These are phyloP conservation scores for Pachysandra terminalis DNA, from an alignment of 164 flowering plant genomes.

Conservation along the genomic window DNA sequence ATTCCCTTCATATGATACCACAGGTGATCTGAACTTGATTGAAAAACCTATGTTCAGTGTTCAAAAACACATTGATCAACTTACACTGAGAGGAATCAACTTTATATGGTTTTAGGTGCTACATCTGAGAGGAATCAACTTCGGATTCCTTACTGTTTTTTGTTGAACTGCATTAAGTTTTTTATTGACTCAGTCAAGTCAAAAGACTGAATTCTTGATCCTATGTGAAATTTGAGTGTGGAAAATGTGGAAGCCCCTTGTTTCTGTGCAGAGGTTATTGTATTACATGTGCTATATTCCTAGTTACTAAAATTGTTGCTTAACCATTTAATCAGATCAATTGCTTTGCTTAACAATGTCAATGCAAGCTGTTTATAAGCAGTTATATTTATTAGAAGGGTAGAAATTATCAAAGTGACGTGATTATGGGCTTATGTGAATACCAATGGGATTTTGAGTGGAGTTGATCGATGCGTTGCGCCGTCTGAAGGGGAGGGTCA, in stretches of 20 bases:
- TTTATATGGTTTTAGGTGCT: background rate
- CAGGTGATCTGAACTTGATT: constrained; percentile 38
- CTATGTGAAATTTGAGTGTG: background rate
- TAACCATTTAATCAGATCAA: background rate
- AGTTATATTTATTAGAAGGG: too few species aligned
- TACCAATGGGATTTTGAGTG: too few species aligned
- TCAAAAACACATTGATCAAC: background rate
- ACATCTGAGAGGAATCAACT: too few species aligned
- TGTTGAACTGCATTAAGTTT: too few species aligned
- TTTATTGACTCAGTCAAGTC: background rate
- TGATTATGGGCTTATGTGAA: too few species aligned
- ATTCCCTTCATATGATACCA: constrained; percentile 65
- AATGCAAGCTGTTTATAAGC: too few species aligned
- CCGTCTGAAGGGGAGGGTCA: too few species aligned
- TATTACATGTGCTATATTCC: too few species aligned
- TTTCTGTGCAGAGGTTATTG: background rate
- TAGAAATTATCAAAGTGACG: too few species aligned
- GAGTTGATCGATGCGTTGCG: too few species aligned
- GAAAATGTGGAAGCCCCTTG: background rate
- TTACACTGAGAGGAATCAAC: background rate
- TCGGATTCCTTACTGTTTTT: too few species aligned
- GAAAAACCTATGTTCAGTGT: background rate
- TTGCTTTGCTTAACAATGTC: background rate
- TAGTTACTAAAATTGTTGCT: background rate
- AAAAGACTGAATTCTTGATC: background rate